Evolutionary conservation across 768 basidiomycete species (phyloP), one percentile per base, ranked within the genome.

Genomic region (Dictyophora rubrovolvata): DNA sequence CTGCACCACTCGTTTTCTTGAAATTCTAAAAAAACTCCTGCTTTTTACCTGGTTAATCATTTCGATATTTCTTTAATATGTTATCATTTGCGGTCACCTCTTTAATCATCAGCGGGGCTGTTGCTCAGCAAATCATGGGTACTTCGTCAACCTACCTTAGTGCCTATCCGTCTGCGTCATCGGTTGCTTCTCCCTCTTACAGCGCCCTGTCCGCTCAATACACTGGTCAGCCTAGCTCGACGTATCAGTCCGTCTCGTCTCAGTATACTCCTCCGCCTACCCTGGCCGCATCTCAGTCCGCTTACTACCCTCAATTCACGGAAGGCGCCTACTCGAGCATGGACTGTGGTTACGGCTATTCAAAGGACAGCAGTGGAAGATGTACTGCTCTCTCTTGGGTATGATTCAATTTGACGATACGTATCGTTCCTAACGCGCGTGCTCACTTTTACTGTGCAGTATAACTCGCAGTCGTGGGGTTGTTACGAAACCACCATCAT

Each of bases 321-420:
- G 65, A 66, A 35, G 86, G 85, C 58, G 86, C 86, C 23, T 89
- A 87, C 71, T 74, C 75, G 68, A 78, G 75, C 68, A 70, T 87
- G 69, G 70, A 77, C 63, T 89, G 86, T 67, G 86, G 86, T 54
- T 89, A 89, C 67, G 86, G 86, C 22, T 83, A 83, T 65, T 64
- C 69, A 52, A 85, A 84, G 71, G 69, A 68, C 57, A 71, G 68
- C 10, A 77, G 84, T 67, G 84, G 83, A 35, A 74, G 72, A 52
- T 88, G 86, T 69, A 60, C 69, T 20, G 64, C 72, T 22, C 68
- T 80, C 67, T 76, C 77, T 55, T 87, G 86, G 86, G 85, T 86
- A 65, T 61, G 77, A 73, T 5, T 28, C 11, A 53, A 5, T 22
- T 33, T 34, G 48, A 22, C 36, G 28, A 35, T 37, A 28, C 53